Conservation (phyloP, 2,329 filamentous ascomycete genomes). For the Epichloe sylvatica region DNA sequence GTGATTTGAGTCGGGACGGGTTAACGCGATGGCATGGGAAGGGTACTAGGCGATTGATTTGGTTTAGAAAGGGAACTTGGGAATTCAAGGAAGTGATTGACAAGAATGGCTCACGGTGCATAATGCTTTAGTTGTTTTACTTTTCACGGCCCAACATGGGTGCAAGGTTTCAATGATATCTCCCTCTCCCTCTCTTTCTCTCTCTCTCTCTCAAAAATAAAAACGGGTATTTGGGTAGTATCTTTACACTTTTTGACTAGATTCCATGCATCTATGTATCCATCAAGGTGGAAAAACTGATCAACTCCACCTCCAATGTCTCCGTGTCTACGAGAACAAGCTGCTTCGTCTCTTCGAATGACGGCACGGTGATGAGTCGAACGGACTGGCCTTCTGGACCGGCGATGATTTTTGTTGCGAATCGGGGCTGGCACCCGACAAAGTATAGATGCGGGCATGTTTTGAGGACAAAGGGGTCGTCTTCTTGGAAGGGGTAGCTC, state of each 20-base stretch:
- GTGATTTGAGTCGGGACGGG: not conserved
- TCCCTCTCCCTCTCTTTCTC: too few species aligned
- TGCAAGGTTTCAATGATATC: too few species aligned
- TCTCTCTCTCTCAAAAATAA: not conserved
- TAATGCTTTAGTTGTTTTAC: too few species aligned
- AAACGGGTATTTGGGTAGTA: not conserved
- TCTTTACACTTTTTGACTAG: not conserved
- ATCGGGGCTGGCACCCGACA: slow-evolving; percentile 69
- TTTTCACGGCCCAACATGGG: too few species aligned
- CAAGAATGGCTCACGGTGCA: too few species aligned
- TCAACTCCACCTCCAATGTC: slow-evolving; percentile 61
- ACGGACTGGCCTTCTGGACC: slow-evolving; percentile 56
- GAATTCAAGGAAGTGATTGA: too few species aligned
- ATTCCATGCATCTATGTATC: not conserved
- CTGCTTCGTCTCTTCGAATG: slow-evolving; percentile 64
- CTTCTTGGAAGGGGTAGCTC: slow-evolving; percentile 91
- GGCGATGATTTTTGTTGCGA: slow-evolving; percentile 56
- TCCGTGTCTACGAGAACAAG: slow-evolving; percentile 75
- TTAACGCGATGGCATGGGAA: too few species aligned
- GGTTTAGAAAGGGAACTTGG: too few species aligned
- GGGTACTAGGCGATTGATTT: too few species aligned
- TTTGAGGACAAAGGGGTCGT: slow-evolving; percentile 79
- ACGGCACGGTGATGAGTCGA: slow-evolving; percentile 69
- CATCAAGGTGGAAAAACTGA: slow-evolving; percentile 36
- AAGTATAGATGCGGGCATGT: slow-evolving; percentile 85